Evolutionary conservation across 495 filamentous ascomycete genomes (phyloP).

Genomic region (Aspergillus bertholletiae): DNA sequence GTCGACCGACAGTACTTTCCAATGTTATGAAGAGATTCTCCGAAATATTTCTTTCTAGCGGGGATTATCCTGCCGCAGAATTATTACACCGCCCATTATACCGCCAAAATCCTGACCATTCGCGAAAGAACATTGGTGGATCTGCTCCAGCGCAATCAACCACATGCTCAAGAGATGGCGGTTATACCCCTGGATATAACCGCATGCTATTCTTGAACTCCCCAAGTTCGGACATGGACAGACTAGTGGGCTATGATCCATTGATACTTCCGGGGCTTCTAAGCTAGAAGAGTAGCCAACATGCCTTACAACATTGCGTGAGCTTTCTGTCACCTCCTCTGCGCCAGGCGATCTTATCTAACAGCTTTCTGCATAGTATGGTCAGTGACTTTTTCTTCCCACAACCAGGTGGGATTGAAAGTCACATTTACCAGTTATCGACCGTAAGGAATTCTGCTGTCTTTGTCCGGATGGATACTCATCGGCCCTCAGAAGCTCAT

Average conservation of each 20-base stretch:
- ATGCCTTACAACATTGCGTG: constrained; percentile 76
- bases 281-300: constrained; percentile 13
- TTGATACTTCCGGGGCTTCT: background rate
- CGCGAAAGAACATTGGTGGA: constrained; percentile 1
- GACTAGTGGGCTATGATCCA: background rate
- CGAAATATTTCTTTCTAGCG: constrained; percentile 20
- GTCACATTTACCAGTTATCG: constrained; percentile 96
- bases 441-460: constrained; percentile 39
- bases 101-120: constrained; percentile 22
- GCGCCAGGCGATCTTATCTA: constrained; percentile 4
- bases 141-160: constrained; percentile 6
- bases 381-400: constrained; percentile 99
- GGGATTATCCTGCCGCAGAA: constrained; percentile 20
- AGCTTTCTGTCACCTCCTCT: constrained; percentile 21
- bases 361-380: constrained; percentile 56
- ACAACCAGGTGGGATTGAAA: constrained; percentile 93
- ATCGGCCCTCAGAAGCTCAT: constrained; percentile 65
- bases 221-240: constrained; percentile 14
- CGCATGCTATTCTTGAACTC: background rate
- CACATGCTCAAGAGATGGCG: background rate
- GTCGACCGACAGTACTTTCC: background rate
- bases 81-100: constrained; percentile 7
- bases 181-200: background rate
- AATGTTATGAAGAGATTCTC: constrained; percentile 11
- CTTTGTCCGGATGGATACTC: constrained; percentile 9